Conservation (phyloP, 2,329 filamentous ascomycete species). For the Aspergillus tanneri region DNA sequence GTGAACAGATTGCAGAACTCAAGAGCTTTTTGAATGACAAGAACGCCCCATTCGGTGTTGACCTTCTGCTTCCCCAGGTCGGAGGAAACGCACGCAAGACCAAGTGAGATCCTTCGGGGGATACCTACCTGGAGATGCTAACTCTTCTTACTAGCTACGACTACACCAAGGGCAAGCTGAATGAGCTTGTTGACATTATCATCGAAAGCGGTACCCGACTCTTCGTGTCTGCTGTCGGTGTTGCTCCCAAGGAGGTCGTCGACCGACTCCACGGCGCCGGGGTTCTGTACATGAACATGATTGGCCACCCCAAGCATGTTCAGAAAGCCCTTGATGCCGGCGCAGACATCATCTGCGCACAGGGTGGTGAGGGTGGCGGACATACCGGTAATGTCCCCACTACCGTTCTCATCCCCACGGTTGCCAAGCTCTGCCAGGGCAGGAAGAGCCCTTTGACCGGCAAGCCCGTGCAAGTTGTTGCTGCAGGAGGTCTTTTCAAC, state of each 20-base stretch:
- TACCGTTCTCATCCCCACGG: slow-evolving; percentile 85
- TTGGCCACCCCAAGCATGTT: slow-evolving; percentile 98
- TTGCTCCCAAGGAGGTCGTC: slow-evolving; percentile 84
- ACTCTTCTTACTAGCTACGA: slow-evolving; percentile 69
- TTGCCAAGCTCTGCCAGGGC: slow-evolving; percentile 76
- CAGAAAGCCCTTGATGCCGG: slow-evolving; percentile 91
- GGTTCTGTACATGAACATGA: slow-evolving; percentile 99
- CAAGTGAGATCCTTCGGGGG: slow-evolving; percentile 67
- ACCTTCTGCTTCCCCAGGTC: slow-evolving; percentile 82
- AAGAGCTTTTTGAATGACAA: slow-evolving; percentile 54
- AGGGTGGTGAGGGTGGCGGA: slow-evolving; percentile 95
- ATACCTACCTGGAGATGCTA: no score
- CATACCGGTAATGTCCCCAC: slow-evolving; percentile 95
- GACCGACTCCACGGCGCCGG: slow-evolving; percentile 84
- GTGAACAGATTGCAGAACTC: slow-evolving; percentile 90
- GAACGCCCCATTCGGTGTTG: slow-evolving; percentile 26
- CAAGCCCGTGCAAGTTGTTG: slow-evolving; percentile 83
- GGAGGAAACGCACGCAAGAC: slow-evolving; percentile 93
- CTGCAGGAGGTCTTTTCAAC: slow-evolving; percentile 91
- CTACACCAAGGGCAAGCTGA: slow-evolving; percentile 98
- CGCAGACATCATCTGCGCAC: slow-evolving; percentile 95
- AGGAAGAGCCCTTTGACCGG: slow-evolving; percentile 85
- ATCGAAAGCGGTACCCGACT: slow-evolving; percentile 88
- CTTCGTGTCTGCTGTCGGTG: slow-evolving; percentile 95
- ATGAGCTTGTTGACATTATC: slow-evolving; percentile 85